These are phyloP conservation scores for Parmelia sp. DNA, from an alignment of 495 filamentous ascomycete species.

Conservation along the genomic window DNA sequence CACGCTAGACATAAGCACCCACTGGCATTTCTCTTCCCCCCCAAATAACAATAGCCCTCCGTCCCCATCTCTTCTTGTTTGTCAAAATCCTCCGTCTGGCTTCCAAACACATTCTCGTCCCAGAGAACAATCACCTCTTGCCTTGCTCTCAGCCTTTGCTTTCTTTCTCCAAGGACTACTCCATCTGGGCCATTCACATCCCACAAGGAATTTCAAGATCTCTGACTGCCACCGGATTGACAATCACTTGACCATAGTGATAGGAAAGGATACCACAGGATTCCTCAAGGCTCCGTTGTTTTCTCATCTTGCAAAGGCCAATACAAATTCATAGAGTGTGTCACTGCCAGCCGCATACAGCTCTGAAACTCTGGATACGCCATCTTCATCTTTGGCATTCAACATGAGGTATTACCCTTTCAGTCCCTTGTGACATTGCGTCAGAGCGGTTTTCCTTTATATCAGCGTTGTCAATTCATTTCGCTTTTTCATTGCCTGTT, in stretches of 20 bases:
- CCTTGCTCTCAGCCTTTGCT: not conserved
- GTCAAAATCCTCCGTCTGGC: not conserved
- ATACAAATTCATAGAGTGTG: conserved; percentile 13
- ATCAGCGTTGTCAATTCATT: conserved; percentile 36
- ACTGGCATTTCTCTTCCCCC: no score
- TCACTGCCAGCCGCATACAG: conserved; percentile 24
- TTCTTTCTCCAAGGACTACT: not conserved
- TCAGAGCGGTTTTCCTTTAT: conserved; percentile 4
- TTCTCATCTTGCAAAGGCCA: no score
- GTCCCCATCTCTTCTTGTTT: conserved; percentile 3
- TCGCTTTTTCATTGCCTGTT: conserved; percentile 51
- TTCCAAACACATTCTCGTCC: not conserved
- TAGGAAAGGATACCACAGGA: not conserved
- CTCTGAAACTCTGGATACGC: conserved; percentile 11
- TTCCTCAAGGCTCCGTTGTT: not conserved
- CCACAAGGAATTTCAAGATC: not conserved
- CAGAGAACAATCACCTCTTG: not conserved
- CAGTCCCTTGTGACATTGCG: conserved; percentile 8
- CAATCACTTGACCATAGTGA: conserved; percentile 3
- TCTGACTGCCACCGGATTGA: not conserved
- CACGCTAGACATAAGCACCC: not conserved
- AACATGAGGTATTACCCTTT: conserved; percentile 25
- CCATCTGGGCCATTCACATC: conserved; percentile 1
- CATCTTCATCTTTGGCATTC: conserved; percentile 10
- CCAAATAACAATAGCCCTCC: not conserved